Evolutionary conservation across 1,284 basidiomycete species (phyloP), one percentile per base, ranked within the genome.

Genomic region (Pseudomicrostroma phylloplanum): DNA sequence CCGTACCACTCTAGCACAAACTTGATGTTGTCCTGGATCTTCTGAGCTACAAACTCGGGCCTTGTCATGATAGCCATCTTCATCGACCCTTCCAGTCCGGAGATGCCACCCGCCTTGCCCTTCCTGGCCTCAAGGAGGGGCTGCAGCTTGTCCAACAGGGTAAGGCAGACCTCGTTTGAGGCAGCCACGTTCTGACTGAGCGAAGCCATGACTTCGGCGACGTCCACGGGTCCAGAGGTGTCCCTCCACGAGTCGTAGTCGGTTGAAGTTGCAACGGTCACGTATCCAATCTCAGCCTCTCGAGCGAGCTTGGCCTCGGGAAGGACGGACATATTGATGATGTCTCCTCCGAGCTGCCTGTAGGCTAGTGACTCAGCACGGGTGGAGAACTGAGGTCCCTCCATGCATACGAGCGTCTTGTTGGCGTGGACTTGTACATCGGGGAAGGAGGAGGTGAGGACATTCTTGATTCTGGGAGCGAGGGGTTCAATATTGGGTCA

Each of bases 361-460:
- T 97, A 96, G 92, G 97, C 94, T 72, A 86, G 76, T 74, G 89
- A 92, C 84, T 98, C 94, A 21, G 94, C 96, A 42, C 94, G 84
- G 4, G 94, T 98, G 59, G 90, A 82, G 81, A 90, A 94, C 81
- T 91, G 89, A 26, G 91, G 92, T 2, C 94, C 94, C 78, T 98
- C 94, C 92, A 98, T 98, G 79, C 91, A 94, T 49, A 98, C 88
- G 60, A 96, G 87, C 11, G 87, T 89, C 83, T 90, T 93, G 54
- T 85, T 87, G 19, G 85, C 86, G 80, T 93, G 90, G 25, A 76
- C 70, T 19, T 67, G 66, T 30, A 77, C 73, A 11, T 58, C 30
- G 2, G 69, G 66, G 1, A 36, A 58, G 54, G 3, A 15, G 1
- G 21, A 12, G 17, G 41, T 11, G 23, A 56, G 41, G 40, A 56